Percentiles rank a stretch among this genome's conserved stretches.
These are phyloP conservation scores for Ochetophila trinervis DNA, from an alignment of 306 rosid genomes.

Conservation along the genomic window DNA sequence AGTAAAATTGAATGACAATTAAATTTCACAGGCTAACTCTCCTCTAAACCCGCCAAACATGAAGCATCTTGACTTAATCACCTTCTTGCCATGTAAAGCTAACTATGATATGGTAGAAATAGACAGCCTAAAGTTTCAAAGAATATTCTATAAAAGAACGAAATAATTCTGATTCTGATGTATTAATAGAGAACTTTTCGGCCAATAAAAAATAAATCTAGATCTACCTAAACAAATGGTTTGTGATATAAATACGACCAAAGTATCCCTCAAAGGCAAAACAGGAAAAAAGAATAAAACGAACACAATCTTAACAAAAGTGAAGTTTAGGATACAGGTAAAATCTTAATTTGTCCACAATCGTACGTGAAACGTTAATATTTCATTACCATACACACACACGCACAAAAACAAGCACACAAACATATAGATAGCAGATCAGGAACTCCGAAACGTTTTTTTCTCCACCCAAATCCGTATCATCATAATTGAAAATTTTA, in stretches of 20 bases:
- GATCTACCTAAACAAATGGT: neutral
- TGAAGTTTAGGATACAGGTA: neutral
- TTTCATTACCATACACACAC: neutral
- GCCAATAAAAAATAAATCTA: neutral
- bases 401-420: no score
- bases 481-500: no score
- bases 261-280: no score
- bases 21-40: neutral
- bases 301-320: neutral
- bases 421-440: no score
- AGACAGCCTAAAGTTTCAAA: neutral
- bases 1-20: neutral
- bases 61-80: neutral
- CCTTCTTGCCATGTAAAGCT: no score
- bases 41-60: no score
- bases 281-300: neutral
- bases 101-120: no score
- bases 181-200: neutral
- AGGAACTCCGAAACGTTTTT: no score
- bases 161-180: neutral
- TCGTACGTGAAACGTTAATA: neutral
- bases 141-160: neutral
- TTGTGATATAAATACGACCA: neutral
- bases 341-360: neutral
- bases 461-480: no score